These are phyloP conservation scores for Myxozyma udenii DNA, from an alignment of 805 yeast species.

Conservation along the genomic window DNA sequence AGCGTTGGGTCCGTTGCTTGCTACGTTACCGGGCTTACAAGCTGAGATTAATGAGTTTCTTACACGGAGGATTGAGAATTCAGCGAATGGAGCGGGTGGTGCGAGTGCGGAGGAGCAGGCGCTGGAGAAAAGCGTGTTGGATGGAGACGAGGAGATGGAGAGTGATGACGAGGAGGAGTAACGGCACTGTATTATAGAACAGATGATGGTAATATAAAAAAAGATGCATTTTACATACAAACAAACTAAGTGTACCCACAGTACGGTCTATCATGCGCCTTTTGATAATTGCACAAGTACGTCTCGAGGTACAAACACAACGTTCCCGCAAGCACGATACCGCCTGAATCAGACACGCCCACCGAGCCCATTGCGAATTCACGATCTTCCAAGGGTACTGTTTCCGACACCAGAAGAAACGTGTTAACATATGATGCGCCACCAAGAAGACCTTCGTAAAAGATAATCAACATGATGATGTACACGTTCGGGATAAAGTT, in stretches of 20 bases:
- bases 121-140: conserved; percentile 21
- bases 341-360: conserved; percentile 79
- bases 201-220: conserved; percentile 7
- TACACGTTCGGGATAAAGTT: conserved; percentile 59
- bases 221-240: not conserved
- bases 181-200: not conserved
- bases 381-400: conserved; percentile 49
- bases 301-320: conserved; percentile 75
- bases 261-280: conserved; percentile 72
- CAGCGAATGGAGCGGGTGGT: not conserved
- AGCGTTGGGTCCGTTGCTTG: not conserved
- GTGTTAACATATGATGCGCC: conserved; percentile 91
- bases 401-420: conserved; percentile 69
- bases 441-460: conserved; percentile 86
- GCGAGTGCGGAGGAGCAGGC: conserved; percentile 10
- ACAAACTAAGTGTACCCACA: conserved; percentile 49
- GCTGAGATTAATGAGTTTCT: conserved; percentile 22
- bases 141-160: conserved; percentile 29
- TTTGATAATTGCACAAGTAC: conserved; percentile 66
- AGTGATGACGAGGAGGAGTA: conserved; percentile 18
- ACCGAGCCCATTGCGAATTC: conserved; percentile 83
- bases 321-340: conserved; percentile 77
- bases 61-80: conserved; percentile 20
- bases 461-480: conserved; percentile 57
- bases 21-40: conserved; percentile 15